Evolutionary conservation across 2,329 filamentous ascomycete genomes (phyloP), one percentile per base, ranked within the genome.

Genomic region (Neonectria hederae): DNA sequence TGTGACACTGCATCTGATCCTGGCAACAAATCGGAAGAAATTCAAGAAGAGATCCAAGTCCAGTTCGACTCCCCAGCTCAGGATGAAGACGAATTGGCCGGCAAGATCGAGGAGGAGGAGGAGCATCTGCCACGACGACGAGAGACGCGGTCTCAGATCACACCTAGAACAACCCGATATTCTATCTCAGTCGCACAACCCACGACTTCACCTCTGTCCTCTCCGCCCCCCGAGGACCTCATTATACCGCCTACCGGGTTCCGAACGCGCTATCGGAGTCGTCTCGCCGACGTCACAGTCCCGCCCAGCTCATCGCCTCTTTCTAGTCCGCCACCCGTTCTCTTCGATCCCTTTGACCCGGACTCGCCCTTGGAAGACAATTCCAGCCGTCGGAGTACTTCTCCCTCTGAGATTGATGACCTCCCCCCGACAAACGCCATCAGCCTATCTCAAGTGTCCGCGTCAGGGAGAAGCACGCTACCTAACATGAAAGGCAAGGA

Each of bases 401-500:
- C 76, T 43, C 80, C 77, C 0, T 84, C 84, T 0, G 82, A 84
- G 43, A 77, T 79, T 2, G 83, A 84, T 28, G 83, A 83, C 49
- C 78, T 78, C 5, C 78, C 81, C 17, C 78, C 78, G 2, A 79
- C 80, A 0, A 82, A 82, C 17, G 74, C 78, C 2, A 72, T 79
- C 24, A 76, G 76, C 48, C 71, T 73, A 13, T 83, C 82, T 1
- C 80, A 84, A 59, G 68, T 75, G 17, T 79, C 80, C 65, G 74
- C 58, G 65, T 77, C 58, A 5, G 64, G 74, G 10, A 75, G 66
- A 65, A 77, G 73, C 40, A 76, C 76, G 0, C 74, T 90, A 1
- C 87, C 87, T 1, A 87, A 89, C 51, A 85, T 92, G 76, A 91
- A 91, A 74, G 90, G 90, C 2, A 86, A 87, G 59, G 90, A 93